These are phyloP conservation scores for Cladosporium oxysporum DNA, from an alignment of 2,329 filamentous ascomycete species.

Conservation along the genomic window DNA sequence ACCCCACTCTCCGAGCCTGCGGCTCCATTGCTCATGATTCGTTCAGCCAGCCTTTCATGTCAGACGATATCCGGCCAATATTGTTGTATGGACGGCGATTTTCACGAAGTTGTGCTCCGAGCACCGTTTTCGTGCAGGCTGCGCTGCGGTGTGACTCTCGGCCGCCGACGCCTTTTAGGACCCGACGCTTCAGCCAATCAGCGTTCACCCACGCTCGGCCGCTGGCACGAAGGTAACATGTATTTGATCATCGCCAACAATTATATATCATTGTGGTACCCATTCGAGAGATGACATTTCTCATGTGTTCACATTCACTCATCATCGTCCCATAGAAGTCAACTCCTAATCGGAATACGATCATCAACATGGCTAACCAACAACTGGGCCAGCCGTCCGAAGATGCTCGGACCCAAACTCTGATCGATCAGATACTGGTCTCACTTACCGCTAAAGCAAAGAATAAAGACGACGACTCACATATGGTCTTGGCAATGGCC, in stretches of 20 bases:
- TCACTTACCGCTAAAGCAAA: neutral
- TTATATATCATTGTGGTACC: neutral
- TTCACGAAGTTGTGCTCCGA: neutral
- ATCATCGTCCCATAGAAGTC: neutral
- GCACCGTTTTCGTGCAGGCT: neutral
- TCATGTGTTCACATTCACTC: neutral
- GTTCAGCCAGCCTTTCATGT: neutral
- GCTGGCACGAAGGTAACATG: neutral
- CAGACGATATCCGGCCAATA: neutral
- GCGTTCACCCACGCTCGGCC: neutral
- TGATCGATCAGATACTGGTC: neutral
- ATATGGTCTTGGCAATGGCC: neutral
- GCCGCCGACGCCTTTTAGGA: neutral
- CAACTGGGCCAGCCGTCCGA: neutral
- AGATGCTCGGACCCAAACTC: neutral
- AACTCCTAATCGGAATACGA: neutral
- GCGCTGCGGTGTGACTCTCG: neutral
- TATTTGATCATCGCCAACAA: neutral
- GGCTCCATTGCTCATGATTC: neutral
- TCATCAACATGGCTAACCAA: neutral
- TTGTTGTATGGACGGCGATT: neutral
- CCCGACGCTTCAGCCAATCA: constrained; percentile 5
- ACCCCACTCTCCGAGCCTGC: neutral
- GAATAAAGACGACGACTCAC: neutral
- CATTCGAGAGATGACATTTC: neutral